Conservation (phyloP, 495 filamentous ascomycete species). For the Tuber indicum region DNA sequence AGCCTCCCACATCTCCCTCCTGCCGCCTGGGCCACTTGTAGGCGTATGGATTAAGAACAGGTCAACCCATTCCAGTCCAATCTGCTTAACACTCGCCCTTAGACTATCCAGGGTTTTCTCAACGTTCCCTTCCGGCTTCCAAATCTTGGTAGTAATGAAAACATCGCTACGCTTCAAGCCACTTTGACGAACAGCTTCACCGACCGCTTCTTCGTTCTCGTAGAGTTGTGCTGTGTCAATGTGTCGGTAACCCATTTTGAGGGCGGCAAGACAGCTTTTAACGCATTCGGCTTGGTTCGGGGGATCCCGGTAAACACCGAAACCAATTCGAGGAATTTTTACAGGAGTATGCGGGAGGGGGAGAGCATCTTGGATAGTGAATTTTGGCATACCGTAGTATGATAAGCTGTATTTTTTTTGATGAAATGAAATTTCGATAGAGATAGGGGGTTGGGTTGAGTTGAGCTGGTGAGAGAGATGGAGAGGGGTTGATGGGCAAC, state of each 20-base stretch:
- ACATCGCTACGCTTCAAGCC: slow-evolving; percentile 53
- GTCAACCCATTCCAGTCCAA: slow-evolving; percentile 61
- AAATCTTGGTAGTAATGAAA: slow-evolving; percentile 64
- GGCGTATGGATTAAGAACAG: slow-evolving; percentile 64
- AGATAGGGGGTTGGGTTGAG: neutral
- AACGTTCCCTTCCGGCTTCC: slow-evolving; percentile 51
- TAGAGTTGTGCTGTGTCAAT: slow-evolving; percentile 71
- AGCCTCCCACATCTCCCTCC: slow-evolving; percentile 60
- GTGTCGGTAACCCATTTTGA: slow-evolving; percentile 61
- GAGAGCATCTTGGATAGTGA: slow-evolving; percentile 50
- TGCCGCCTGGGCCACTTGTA: slow-evolving; percentile 48
- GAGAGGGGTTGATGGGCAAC: neutral
- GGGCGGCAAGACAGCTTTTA: slow-evolving; percentile 55
- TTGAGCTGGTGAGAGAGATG: neutral
- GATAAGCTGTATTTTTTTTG: slow-evolving; percentile 11
- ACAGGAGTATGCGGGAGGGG: slow-evolving; percentile 52
- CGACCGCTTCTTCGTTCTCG: slow-evolving; percentile 61
- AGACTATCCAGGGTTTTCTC: slow-evolving; percentile 56
- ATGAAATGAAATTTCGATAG: neutral
- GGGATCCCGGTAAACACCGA: slow-evolving; percentile 62
- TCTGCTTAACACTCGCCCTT: slow-evolving; percentile 56
- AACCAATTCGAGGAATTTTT: slow-evolving; percentile 63
- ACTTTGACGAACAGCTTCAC: slow-evolving; percentile 54
- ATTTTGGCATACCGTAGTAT: slow-evolving; percentile 40
- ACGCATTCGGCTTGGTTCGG: slow-evolving; percentile 46